Percentiles rank a stretch among this genome's conserved stretches.
Evolutionary conservation across 2,329 filamentous ascomycete species (phyloP).

Genomic region (Penicillium hordei): DNA sequence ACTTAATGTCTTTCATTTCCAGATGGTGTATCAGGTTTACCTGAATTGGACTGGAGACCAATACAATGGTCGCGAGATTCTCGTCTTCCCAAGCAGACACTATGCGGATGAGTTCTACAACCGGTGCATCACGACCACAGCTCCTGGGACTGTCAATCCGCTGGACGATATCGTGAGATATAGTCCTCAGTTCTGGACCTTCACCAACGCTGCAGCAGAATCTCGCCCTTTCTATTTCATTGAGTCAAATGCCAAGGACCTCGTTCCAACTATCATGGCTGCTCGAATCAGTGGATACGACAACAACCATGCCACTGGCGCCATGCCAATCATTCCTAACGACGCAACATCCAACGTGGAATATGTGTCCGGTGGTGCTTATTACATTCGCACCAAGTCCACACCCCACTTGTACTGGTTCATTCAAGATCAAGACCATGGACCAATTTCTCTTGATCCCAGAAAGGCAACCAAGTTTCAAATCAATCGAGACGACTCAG

Average conservation of each 20-base stretch:
- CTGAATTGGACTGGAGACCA: neutral
- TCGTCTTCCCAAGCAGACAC: neutral
- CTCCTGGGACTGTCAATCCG: neutral
- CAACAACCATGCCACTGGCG: neutral
- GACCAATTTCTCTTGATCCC: neutral
- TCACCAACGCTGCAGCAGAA: neutral
- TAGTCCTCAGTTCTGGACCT: neutral
- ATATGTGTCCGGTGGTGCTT: neutral
- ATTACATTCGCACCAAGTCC: neutral
- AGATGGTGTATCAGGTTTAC: neutral
- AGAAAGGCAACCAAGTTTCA: neutral
- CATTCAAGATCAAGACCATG: accelerated
- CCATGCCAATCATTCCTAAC: neutral
- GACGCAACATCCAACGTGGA: neutral
- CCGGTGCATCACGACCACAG: neutral
- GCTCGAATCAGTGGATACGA: neutral
- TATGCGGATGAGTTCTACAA: neutral
- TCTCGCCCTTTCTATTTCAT: neutral
- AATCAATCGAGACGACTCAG: neutral
- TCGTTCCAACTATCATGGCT: neutral
- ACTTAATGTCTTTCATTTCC: neutral
- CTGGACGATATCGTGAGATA: neutral
- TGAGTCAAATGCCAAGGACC: neutral
- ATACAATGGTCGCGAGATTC: neutral
- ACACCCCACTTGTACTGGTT: neutral